phyloP scores from a whole-genome alignment of 768 basidiomycete species.

The Tubosaeta sp. region DNA sequence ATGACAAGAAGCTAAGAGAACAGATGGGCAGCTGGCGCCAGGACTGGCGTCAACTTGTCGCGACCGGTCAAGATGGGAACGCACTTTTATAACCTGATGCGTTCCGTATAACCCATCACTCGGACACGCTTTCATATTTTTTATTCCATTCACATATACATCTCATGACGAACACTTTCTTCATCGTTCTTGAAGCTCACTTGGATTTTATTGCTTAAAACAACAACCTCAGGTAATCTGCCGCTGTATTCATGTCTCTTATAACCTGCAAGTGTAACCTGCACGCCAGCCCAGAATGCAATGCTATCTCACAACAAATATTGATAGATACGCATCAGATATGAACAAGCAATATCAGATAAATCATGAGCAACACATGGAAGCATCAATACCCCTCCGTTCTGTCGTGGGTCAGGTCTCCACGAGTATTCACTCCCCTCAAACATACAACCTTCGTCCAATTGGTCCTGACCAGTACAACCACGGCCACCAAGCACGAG shows the following conservation, averaged over 20 bases:
- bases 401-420: background rate
- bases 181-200: slow-evolving; percentile 14
- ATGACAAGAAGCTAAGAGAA: slow-evolving; percentile 60
- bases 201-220: slow-evolving; percentile 21
- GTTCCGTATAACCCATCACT: background rate
- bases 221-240: slow-evolving; percentile 19
- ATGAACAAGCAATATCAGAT: background rate
- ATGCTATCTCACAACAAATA: background rate
- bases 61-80: slow-evolving; percentile 53
- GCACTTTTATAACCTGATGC: slow-evolving; percentile 51
- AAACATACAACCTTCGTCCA: slow-evolving; percentile 10
- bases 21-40: slow-evolving; percentile 73
- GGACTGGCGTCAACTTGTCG: slow-evolving; percentile 75
- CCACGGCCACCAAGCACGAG: slow-evolving; percentile 15
- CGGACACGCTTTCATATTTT: slow-evolving; percentile 1
- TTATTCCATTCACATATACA: slow-evolving; percentile 25
- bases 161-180: slow-evolving; percentile 16
- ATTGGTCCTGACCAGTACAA: slow-evolving; percentile 16
- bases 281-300: slow-evolving; percentile 6
- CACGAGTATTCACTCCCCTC: background rate
- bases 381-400: background rate
- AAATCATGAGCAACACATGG: background rate
- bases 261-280: slow-evolving; percentile 14
- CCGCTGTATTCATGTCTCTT: slow-evolving; percentile 18
- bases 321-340: background rate